Percentiles rank a stretch among this genome's conserved stretches.
Conservation (phyloP, 164 flowering plant genomes). For the Berberis thunbergii region DNA sequence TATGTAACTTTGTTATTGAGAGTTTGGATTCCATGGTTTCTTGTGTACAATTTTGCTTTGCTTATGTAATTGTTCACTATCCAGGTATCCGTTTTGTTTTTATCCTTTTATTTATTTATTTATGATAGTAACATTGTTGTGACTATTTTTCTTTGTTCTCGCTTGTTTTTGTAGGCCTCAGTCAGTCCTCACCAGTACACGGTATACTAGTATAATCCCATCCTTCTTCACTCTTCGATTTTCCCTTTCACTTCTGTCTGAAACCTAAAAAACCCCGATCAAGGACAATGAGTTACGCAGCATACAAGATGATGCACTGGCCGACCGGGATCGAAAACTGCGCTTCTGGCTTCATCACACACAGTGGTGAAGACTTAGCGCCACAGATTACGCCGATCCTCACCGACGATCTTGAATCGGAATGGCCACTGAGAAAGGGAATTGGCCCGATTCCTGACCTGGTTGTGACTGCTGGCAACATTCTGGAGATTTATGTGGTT, state of each 20-base stretch:
- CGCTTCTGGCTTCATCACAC: constrained; percentile 83
- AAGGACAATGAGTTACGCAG: constrained; percentile 67
- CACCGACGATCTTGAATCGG: constrained; percentile 60
- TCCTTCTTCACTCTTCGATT: too few relatives aligned
- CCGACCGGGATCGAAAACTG: constrained; percentile 91
- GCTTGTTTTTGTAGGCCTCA: too few relatives aligned
- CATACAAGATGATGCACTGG: constrained; percentile 90
- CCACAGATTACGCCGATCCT: constrained; percentile 37
- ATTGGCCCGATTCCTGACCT: constrained; percentile 79
- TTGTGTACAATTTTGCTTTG: too few relatives aligned
- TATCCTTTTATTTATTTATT: too few relatives aligned
- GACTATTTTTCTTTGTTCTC: too few relatives aligned
- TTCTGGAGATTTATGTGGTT: constrained; percentile 66
- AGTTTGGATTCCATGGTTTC: too few relatives aligned
- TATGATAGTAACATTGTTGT: too few relatives aligned
- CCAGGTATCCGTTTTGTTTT: too few relatives aligned
- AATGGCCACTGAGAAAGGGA: constrained; percentile 39
- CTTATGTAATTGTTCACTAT: too few relatives aligned
- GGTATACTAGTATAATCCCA: too few relatives aligned
- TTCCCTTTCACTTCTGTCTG: not conserved
- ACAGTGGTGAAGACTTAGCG: constrained; percentile 42
- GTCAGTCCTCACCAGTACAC: too few relatives aligned
- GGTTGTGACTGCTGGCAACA: constrained; percentile 66
- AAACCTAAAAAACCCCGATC: constrained; percentile 1
- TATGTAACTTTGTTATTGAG: too few relatives aligned